Evolutionary conservation across 2,329 filamentous ascomycete genomes (phyloP).

Genomic region (Scorias spongiosa): DNA sequence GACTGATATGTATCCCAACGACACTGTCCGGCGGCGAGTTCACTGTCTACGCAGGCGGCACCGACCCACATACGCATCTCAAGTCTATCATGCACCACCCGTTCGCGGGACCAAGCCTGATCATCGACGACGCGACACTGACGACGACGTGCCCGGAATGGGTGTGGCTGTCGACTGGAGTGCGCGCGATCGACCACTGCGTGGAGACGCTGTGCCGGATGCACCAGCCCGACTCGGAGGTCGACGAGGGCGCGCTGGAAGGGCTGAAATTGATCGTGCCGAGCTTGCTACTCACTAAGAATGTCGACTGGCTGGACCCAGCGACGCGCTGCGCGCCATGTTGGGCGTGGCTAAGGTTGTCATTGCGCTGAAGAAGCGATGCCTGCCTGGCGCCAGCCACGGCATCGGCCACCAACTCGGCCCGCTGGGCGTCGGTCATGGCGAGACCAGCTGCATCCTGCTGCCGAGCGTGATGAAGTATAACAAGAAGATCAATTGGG

Average conservation of each 20-base stretch:
- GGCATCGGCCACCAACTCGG: conserved; percentile 30
- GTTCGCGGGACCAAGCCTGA: conserved; percentile 31
- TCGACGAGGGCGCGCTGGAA: conserved; percentile 23
- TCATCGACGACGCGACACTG: conserved; percentile 42
- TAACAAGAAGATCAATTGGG: conserved; percentile 29
- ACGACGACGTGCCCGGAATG: conserved; percentile 34
- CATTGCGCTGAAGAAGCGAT: conserved; percentile 27
- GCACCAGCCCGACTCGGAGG: conserved; percentile 25
- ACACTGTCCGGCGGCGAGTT: conserved; percentile 29
- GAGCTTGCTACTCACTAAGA: conserved; percentile 23
- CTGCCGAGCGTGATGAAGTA: conserved; percentile 42
- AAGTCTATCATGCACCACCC: conserved; percentile 17
- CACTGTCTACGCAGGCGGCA: conserved; percentile 25
- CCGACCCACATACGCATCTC: conserved; percentile 16
- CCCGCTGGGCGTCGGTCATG: conserved; percentile 42
- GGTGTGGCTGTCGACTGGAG: conserved; percentile 44
- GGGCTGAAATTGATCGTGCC: conserved; percentile 29
- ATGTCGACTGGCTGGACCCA: conserved; percentile 21
- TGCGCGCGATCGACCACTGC: conserved; percentile 43
- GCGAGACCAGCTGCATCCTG: conserved; percentile 43
- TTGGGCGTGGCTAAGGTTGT: conserved; percentile 40
- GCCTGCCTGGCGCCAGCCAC: conserved; percentile 26
- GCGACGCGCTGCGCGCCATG: conserved; percentile 33
- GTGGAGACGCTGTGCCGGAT: conserved; percentile 32
- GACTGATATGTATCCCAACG: conserved; percentile 27